Conservation (phyloP, 1,284 basidiomycete species). For the Sutorius eximius region DNA sequence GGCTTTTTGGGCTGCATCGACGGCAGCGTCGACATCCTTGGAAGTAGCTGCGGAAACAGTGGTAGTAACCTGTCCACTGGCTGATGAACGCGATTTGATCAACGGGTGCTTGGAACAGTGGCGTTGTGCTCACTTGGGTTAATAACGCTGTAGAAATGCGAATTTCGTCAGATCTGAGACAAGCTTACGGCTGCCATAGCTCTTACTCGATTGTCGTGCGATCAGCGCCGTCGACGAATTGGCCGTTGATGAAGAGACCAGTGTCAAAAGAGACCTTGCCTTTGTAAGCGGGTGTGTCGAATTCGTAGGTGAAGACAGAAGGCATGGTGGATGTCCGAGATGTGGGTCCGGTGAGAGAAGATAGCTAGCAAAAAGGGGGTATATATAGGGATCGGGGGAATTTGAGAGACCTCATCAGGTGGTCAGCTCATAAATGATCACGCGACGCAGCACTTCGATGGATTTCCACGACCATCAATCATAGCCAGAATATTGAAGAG, state of each 20-base stretch:
- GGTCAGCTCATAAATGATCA: no score
- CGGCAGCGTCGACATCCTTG: conserved; percentile 76
- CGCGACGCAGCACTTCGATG: no score
- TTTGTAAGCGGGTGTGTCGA: conserved; percentile 67
- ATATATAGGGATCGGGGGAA: conserved; percentile 24
- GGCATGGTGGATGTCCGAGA: conserved; percentile 38
- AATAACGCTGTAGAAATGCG: conserved; percentile 52
- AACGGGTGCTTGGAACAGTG: background rate
- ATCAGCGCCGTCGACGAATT: conserved; percentile 75
- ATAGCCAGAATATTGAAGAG: background rate
- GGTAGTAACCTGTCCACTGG: conserved; percentile 71
- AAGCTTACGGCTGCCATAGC: background rate
- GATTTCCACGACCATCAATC: no score
- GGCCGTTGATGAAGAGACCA: conserved; percentile 81
- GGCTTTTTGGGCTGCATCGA: conserved; percentile 76
- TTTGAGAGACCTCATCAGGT: background rate
- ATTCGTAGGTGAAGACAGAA: conserved; percentile 54
- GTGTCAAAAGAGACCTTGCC: conserved; percentile 68
- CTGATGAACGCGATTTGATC: conserved; percentile 24
- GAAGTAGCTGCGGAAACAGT: conserved; percentile 66
- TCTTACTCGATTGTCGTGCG: conserved; percentile 68
- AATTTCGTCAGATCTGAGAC: conserved; percentile 4
- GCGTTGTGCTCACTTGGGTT: conserved; percentile 57
- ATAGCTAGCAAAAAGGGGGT: background rate
- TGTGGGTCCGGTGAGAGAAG: background rate